phyloP scores from a whole-genome alignment of 768 basidiomycete species.

The Lentinula edodes region DNA sequence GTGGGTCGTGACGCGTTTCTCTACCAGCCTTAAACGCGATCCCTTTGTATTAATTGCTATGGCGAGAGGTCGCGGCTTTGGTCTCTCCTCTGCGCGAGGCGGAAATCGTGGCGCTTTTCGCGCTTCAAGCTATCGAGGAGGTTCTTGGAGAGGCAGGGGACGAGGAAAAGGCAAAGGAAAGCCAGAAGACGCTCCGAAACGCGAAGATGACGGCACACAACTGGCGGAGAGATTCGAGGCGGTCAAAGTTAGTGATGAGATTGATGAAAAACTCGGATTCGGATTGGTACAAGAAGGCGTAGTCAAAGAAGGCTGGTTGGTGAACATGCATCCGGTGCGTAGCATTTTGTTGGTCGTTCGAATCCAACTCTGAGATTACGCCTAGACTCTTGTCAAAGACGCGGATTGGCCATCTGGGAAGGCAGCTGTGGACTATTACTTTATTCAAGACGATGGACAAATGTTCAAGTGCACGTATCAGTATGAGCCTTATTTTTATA shows the following conservation, averaged over 20 bases:
- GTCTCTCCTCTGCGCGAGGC: slow-evolving; percentile 45
- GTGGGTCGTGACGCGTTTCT: neutral
- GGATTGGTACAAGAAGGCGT: slow-evolving; percentile 72
- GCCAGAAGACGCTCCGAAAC: slow-evolving; percentile 45
- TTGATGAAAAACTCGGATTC: slow-evolving; percentile 94
- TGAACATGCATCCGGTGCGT: slow-evolving; percentile 97
- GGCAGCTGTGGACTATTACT: slow-evolving; percentile 93
- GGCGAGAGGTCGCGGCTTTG: slow-evolving; percentile 56
- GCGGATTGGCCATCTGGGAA: slow-evolving; percentile 78
- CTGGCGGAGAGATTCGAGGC: slow-evolving; percentile 84
- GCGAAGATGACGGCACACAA: slow-evolving; percentile 89
- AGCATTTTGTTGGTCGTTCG: neutral
- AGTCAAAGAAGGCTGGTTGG: slow-evolving; percentile 83
- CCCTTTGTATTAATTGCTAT: slow-evolving; percentile 17
- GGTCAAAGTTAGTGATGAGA: slow-evolving; percentile 69
- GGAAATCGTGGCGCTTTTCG: slow-evolving; percentile 41
- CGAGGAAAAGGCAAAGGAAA: slow-evolving; percentile 45
- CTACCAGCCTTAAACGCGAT: neutral
- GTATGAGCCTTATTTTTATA: slow-evolving; percentile 93
- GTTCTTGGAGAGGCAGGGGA: slow-evolving; percentile 26
- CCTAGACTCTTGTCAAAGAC: slow-evolving; percentile 81
- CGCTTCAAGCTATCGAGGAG: slow-evolving; percentile 26
- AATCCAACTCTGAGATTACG: neutral
- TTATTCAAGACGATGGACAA: slow-evolving; percentile 93
- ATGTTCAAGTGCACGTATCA: slow-evolving; percentile 93